Percentiles rank a stretch among this genome's conserved stretches.
Evolutionary conservation across 2,329 filamentous ascomycete species (phyloP).

Genomic region (Aschersonia sp.): DNA sequence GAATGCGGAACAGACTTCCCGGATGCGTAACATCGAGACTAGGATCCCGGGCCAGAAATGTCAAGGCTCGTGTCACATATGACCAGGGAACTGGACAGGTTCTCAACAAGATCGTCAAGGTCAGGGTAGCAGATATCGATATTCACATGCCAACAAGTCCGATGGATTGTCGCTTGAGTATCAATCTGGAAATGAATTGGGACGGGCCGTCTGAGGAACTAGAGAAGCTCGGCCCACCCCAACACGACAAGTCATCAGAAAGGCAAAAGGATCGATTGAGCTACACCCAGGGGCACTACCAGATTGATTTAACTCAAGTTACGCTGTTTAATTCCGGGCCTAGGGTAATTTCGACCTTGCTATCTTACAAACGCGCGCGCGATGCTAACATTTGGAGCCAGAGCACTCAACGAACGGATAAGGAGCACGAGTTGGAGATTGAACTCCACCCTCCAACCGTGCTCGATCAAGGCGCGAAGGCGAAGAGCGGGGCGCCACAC

Average conservation of each 20-base stretch:
- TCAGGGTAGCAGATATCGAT: slow-evolving; percentile 76
- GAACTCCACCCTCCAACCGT: slow-evolving; percentile 54
- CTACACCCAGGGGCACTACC: slow-evolving; percentile 77
- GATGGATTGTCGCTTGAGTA: slow-evolving; percentile 85
- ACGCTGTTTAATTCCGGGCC: slow-evolving; percentile 29
- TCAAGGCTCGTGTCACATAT: slow-evolving; percentile 49
- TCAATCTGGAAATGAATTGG: slow-evolving; percentile 89
- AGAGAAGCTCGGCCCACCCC: slow-evolving; percentile 22
- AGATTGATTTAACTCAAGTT: slow-evolving; percentile 89
- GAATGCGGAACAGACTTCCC: slow-evolving; percentile 46
- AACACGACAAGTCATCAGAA: slow-evolving; percentile 33
- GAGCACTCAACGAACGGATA: slow-evolving; percentile 30
- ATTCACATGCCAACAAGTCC: slow-evolving; percentile 62
- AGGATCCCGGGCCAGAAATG: slow-evolving; percentile 27
- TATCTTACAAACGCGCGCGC: neutral
- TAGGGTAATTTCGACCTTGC: slow-evolving; percentile 16
- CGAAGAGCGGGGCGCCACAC: slow-evolving; percentile 35
- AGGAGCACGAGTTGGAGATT: slow-evolving; percentile 71
- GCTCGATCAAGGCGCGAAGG: slow-evolving; percentile 48
- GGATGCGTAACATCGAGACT: slow-evolving; percentile 48
- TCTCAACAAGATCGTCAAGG: slow-evolving; percentile 79
- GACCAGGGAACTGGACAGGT: slow-evolving; percentile 59
- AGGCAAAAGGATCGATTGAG: slow-evolving; percentile 83
- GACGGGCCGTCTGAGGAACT: slow-evolving; percentile 51
- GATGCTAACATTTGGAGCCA: slow-evolving; percentile 9